Base-by-base conservation (phyloP, 2,329 filamentous ascomycete genomes). In the Pseudopyrenochaeta lycopersici region DNA sequence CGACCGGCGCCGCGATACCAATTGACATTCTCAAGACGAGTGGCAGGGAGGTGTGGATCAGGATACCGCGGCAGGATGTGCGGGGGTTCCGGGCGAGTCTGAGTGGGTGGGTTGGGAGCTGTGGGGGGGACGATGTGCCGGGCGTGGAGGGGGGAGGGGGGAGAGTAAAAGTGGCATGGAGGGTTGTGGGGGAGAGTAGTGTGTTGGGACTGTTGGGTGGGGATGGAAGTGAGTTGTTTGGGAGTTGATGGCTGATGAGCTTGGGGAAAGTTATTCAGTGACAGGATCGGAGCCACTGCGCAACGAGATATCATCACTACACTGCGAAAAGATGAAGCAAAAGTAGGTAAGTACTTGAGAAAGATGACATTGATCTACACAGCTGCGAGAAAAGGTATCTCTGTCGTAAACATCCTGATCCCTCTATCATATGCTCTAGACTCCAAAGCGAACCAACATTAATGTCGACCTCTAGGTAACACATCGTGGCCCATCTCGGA, bases 11-110 rank as follows among this genome's bases (percentile, higher is more conserved):
- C 1, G 86, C 85, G 10, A 87, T 93, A 3, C 78, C 87, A 1
- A 70, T 92, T 50, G 91, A 94, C 67, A 85, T 93, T 17, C 81
- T 94, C 30, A 85, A 87, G 15, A 66, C 56, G 0, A 4, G 6
- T 1, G 67, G 64, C 0, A 18, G 62, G 0, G 56, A 62, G 1
- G 63, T 67, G 4, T 70, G 61, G 56, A 42, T 75, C 0, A 54
- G 72, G 4, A 54, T 73, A 2, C 61, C 70, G 42, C 48, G 68
- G 46, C 54, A 58, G 43, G 71, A 75, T 58, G 67, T 50, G 29
- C 31, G 60, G 4, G 70, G 23, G 0, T 43, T 75, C 15, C 17
- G 58, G 31, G 72, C 68, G 15, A 54, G 47, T 11, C 15, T 74
- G 54, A 59, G 54, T 12, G 52, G 56, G 4, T 75, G 72, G 71